Base-by-base conservation (phyloP, 352 stramenopile genomes). In the Blastocystis sp. region DNA sequence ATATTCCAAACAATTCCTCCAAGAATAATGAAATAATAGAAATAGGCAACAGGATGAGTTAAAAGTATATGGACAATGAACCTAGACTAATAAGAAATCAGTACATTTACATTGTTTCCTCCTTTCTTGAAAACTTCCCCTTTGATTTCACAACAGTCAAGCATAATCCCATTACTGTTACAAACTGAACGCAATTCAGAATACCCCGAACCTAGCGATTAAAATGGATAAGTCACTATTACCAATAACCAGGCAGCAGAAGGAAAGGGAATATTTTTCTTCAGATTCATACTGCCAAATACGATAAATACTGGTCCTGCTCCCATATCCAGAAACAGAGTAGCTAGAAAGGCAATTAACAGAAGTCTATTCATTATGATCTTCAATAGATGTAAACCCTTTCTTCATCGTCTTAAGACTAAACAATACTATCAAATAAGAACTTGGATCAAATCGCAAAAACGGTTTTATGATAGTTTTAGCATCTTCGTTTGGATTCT, bases 1-100 rank as follows among this genome's bases (percentile, higher is more conserved):
- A 81, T 81, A 56, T 81, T 60, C 70, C 70, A 81, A 51, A 81
- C 70, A 62, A 81, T 37, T 27, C 70, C 70, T 24, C 70, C 70
- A 0, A 81, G 53, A 35, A 81, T n/a, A 44, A 81, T 81, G 7
- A 81, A 24, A 64, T 81, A 81, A 35, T 81, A 81, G 27, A 60
- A 81, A 60, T 81, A 81, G 15, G 70, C 70, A 35, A 81, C 19
- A 22, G 70, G 42, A 40, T 81, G 70, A 30, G 70, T 64, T 15
- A 44, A 6, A 22, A 81, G 70, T 5, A 81, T 35, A 24, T 19
- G n/a, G 11, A 27, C 19, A 22, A 81, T 64, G 0, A 62, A 60
- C 24, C 70, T 81, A 62, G 7, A 48, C 1, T 51, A 27, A 40
- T 13, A 48, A 6, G 15, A 62, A 44, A 64, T 35, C 42, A n/a